Evolutionary conservation across 2,329 filamentous ascomycete species (phyloP).

Genomic region (Colletotrichum destructivum): DNA sequence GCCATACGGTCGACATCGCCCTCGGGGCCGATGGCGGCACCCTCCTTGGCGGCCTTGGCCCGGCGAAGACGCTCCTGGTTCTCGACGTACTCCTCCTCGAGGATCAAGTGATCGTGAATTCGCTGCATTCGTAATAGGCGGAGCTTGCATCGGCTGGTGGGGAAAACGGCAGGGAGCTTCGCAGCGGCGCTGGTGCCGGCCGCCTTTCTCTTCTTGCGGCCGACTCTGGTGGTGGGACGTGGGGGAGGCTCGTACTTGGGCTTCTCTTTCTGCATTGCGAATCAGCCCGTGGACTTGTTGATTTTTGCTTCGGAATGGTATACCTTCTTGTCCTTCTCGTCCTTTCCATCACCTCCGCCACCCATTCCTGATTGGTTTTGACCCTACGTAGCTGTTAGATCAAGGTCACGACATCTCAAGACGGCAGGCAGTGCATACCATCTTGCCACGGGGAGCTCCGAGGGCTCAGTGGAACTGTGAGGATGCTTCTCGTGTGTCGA

Average conservation of each 20-base stretch:
- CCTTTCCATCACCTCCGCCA: conserved; percentile 81
- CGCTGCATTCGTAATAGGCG: conserved; percentile 98
- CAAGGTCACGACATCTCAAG: neutral
- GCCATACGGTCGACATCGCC: conserved; percentile 86
- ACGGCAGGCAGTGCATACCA: conserved; percentile 45
- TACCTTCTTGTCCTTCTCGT: conserved; percentile 96
- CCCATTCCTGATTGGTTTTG: conserved; percentile 92
- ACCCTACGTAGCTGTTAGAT: conserved; percentile 68
- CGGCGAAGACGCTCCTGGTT: conserved; percentile 98
- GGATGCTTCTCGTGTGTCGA: neutral
- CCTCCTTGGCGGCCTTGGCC: conserved; percentile 85
- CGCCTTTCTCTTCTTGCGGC: conserved; percentile 98
- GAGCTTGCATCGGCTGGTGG: conserved; percentile 97
- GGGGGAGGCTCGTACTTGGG: conserved; percentile 99
- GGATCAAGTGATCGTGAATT: conserved; percentile 95
- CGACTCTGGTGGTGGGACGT: conserved; percentile 95
- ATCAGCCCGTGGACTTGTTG: conserved; percentile 26
- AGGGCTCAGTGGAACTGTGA: conserved; percentile 20
- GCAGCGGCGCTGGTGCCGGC: conserved; percentile 94
- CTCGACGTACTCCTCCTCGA: conserved; percentile 99
- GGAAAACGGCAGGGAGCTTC: conserved; percentile 94
- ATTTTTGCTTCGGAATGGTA: conserved; percentile 39
- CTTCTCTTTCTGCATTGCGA: conserved; percentile 87
- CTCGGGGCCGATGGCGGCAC: conserved; percentile 78
- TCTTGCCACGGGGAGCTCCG: conserved; percentile 44